Base-by-base conservation (phyloP, 2,329 filamentous ascomycete species). In the Colletotrichum tropicale region DNA sequence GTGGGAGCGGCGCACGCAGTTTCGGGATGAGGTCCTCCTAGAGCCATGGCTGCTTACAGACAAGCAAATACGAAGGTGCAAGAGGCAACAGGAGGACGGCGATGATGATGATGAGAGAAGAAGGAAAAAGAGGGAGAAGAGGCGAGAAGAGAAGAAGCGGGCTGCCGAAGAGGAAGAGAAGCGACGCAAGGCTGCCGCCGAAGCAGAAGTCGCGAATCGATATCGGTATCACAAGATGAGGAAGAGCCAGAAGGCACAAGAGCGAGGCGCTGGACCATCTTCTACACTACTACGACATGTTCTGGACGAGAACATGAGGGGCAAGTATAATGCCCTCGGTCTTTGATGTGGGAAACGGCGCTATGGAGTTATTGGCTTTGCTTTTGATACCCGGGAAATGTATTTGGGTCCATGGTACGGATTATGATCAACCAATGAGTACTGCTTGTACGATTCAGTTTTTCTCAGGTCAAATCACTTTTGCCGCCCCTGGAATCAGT, bases 1-100 rank as follows among this genome's bases (percentile, higher is more conserved):
- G 10, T 94, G 92, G 92, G 86, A 88, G 78, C 91, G 91, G 82
- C 84, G 88, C 60, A 77, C 81, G 21, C 82, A 81, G 34, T 92
- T 93, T 79, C 86, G 86, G 43, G 80, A 79, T 38, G 86, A 90
- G 6, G 84, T 91, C 8, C 84, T 94, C 16, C 81, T 82, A 5
- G 83, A 81, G 71, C 88, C 90, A 0, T 94, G 92, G 92, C 80
- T 87, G n/a, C 78, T 93, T 34, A 86, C 84, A 34, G 81, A 82
- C 26, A 86, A 84, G 73, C 86, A 89, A 69, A 84, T 92, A 61
- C 87, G 87, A 66, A 84, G 82, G 73, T 92, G 89, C 78, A 87
- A 86, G 75, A 87, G 83, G 77, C 66, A 75, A 15, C 70, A 68
- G 48, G 66, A 36, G 34, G 85, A 89, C 74, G 87, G 87, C 10